Conservation (phyloP, 139 green algal species). For the Chlorella sorokiniana region DNA sequence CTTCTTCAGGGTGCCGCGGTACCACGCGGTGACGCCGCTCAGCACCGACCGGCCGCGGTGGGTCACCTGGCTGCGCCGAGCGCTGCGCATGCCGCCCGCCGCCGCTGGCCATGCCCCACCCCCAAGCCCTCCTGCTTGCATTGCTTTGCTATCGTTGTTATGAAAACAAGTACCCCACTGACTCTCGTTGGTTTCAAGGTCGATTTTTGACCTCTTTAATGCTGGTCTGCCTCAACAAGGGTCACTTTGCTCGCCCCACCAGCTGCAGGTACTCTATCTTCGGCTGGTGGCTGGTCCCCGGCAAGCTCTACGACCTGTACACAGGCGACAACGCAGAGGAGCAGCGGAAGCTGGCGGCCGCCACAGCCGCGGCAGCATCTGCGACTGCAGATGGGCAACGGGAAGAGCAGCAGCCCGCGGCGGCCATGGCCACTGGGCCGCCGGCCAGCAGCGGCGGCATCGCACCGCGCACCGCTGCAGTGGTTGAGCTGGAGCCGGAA, state of each 20-base stretch:
- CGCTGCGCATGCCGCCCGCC: not conserved
- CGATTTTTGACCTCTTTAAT: too few species aligned
- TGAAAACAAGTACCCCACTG: too few species aligned
- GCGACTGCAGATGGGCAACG: not conserved
- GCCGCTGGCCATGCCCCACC: not conserved
- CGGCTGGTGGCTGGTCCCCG: conserved; percentile 50
- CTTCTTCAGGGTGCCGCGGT: conserved; percentile 42
- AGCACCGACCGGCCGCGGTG: not conserved
- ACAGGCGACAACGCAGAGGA: not conserved
- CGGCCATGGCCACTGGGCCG: not conserved
- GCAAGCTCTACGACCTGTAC: conserved; percentile 42
- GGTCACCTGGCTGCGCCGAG: too few species aligned
- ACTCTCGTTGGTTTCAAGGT: too few species aligned
- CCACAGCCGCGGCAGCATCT: not conserved
- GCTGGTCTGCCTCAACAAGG: not conserved
- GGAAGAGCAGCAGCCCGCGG: not conserved
- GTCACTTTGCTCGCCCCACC: not conserved
- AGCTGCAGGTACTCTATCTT: conserved; percentile 38
- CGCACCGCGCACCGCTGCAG: not conserved
- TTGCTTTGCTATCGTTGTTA: too few species aligned
- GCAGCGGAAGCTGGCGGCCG: not conserved
- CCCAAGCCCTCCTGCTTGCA: not conserved
- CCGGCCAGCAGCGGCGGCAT: not conserved
- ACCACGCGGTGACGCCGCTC: conserved; percentile 29
- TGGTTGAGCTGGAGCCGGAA: not conserved